Evolutionary conservation across 2,329 filamentous ascomycete genomes (phyloP), one percentile per base, ranked within the genome.

Genomic region (Fusarium sp.): DNA sequence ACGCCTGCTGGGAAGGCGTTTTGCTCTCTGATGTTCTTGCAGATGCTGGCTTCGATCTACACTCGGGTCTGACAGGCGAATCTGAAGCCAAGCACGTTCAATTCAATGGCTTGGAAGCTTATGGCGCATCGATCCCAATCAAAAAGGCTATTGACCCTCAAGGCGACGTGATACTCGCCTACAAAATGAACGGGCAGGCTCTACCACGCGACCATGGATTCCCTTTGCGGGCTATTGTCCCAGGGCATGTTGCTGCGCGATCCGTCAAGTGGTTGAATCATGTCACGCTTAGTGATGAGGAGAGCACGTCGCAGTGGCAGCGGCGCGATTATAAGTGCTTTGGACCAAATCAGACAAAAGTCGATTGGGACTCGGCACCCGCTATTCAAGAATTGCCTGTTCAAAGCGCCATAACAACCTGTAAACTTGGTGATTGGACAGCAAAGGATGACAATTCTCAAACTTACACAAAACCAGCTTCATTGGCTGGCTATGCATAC

Each of bases 201-300:
- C 81, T 93, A 2, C 89, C 90, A 0, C 85, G 84, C 3, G 90
- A 92, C 64, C 91, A 93, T 72, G 91, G 91, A 1, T 92, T 85
- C 71, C 91, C 91, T 1, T 79, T 92, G 17, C 84, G 90, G 3
- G 86, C 86, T 1, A 82, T 92, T 6, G 88, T 92, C 1, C 89
- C 90, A 0, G 91, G 91, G 0, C 86, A 89, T 54, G 90, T 92
- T 4, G 91, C 90, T 2, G 91, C 90, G 2, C 85, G 90, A 3
- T 90, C 87, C 9, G 90, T 92, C 70, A 93, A 93, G 75, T 93
- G 90, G 91, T 81, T 93, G 4, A 88, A 85, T 67, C 86, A 87
- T 46, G 89, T 93, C 58, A 85, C 87, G 0, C 82, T 92, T 3
- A 88, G 89, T 41, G 88, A 90, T 60, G 90, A 92, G 69, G 91